Conservation (phyloP, 2,329 filamentous ascomycete species). For the Leptosphaerulina australis region DNA sequence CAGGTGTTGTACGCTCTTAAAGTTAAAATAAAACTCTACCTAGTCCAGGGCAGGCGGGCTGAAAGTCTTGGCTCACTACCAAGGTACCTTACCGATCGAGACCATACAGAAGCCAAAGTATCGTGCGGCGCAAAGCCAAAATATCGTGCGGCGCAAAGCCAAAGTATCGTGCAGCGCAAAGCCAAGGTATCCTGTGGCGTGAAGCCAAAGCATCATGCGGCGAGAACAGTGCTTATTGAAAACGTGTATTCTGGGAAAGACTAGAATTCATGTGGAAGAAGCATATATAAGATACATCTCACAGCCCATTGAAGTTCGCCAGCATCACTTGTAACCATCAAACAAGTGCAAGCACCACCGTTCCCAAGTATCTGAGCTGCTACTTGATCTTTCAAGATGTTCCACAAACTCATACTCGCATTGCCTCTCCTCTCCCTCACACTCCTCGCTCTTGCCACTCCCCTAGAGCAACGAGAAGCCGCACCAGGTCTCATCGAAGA, state of each 20-base stretch:
- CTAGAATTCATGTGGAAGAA: not conserved
- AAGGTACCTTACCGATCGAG: not conserved
- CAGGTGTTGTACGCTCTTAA: not conserved
- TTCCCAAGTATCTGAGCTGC: not conserved
- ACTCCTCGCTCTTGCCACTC: constrained; percentile 26
- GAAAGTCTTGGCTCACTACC: constrained; percentile 6
- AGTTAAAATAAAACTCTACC: not conserved
- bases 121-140: not conserved
- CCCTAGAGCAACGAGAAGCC: constrained; percentile 30
- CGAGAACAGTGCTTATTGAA: not conserved
- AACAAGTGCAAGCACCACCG: not conserved
- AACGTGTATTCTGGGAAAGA: not conserved
- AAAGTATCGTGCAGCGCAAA: not conserved
- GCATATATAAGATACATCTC: constrained; percentile 1
- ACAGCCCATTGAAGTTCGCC: not conserved
- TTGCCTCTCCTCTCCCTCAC: constrained; percentile 26
- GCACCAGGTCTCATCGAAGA: constrained; percentile 34
- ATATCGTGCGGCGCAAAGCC: not conserved
- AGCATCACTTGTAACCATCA: not conserved
- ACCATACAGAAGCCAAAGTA: not conserved
- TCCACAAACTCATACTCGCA: constrained; percentile 21
- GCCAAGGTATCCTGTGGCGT: not conserved
- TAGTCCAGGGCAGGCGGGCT: constrained; percentile 5
- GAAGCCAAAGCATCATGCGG: not conserved
- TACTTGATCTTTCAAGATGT: constrained; percentile 17